Evolutionary conservation across 1,284 basidiomycete genomes (phyloP).

Genomic region (Pseudozyma flocculosa): DNA sequence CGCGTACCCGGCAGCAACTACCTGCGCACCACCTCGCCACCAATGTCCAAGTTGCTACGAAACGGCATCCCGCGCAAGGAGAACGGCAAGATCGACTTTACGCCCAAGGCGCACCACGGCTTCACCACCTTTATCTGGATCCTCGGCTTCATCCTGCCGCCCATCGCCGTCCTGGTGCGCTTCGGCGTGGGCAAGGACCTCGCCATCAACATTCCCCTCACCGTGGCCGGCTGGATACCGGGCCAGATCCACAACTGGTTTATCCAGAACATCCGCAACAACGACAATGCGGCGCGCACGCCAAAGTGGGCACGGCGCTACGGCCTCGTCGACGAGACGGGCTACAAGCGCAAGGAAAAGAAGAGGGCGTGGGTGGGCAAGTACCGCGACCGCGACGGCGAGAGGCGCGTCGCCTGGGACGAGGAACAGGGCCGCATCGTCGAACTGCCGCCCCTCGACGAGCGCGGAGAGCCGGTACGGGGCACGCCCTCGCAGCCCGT

Average conservation of each 20-base stretch:
- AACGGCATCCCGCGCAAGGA: slow-evolving; percentile 35
- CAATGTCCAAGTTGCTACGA: slow-evolving; percentile 26
- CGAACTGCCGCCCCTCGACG: slow-evolving; percentile 4
- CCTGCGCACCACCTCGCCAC: too few relatives aligned
- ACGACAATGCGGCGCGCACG: slow-evolving; percentile 38
- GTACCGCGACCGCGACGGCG: slow-evolving; percentile 23
- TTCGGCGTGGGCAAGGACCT: slow-evolving; percentile 93
- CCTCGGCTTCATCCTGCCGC: slow-evolving; percentile 51
- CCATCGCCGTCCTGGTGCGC: slow-evolving; percentile 78
- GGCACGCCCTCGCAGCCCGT: too few relatives aligned
- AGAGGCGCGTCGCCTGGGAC: too few relatives aligned
- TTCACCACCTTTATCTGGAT: slow-evolving; percentile 43
- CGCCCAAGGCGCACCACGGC: slow-evolving; percentile 42
- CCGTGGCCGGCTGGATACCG: slow-evolving; percentile 69
- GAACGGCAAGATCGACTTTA: slow-evolving; percentile 37
- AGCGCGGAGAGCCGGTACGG: too few relatives aligned
- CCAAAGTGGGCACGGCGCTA: slow-evolving; percentile 47
- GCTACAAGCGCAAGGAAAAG: slow-evolving; percentile 16
- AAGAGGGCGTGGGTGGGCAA: slow-evolving; percentile 36
- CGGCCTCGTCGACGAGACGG: slow-evolving; percentile 39
- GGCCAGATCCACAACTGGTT: slow-evolving; percentile 61
- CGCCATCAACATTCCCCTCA: slow-evolving; percentile 84
- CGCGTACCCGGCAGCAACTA: too few relatives aligned
- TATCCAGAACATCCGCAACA: slow-evolving; percentile 46
- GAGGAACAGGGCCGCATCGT: background rate